phyloP scores from a whole-genome alignment of 1,284 basidiomycete species.

The Pyrrhoderma lamaoense region DNA sequence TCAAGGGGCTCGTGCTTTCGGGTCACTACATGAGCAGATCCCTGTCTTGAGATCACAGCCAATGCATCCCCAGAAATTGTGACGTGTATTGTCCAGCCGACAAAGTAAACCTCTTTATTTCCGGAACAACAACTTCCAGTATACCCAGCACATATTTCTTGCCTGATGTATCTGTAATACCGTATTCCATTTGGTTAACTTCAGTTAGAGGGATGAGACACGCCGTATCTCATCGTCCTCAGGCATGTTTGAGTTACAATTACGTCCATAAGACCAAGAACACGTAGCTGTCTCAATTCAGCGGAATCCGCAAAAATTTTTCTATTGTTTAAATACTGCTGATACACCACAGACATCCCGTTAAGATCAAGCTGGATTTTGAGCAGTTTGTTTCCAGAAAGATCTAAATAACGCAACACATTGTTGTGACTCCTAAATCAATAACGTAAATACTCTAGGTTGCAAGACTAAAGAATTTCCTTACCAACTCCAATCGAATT shows the following conservation, averaged over 20 bases:
- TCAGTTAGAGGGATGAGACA: slow-evolving; percentile 89
- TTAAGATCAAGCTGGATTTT: slow-evolving; percentile 66
- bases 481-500: slow-evolving; percentile 99
- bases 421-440: slow-evolving; percentile 87
- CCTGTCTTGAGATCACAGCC: slow-evolving; percentile 83
- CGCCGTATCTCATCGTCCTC: slow-evolving; percentile 91
- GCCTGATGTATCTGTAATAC: slow-evolving; percentile 94
- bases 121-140: slow-evolving; percentile 89
- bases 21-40: slow-evolving; percentile 72
- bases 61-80: slow-evolving; percentile 89
- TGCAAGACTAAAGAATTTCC: slow-evolving; percentile 22
- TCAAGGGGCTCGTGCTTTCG: slow-evolving; percentile 90
- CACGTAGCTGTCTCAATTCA: slow-evolving; percentile 73
- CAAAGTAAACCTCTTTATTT: slow-evolving; percentile 84
- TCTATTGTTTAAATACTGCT: slow-evolving; percentile 28
- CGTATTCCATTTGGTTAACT: slow-evolving; percentile 92
- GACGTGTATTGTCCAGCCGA: slow-evolving; percentile 76
- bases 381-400: slow-evolving; percentile 84
- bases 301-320: slow-evolving; percentile 78
- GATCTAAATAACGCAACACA: slow-evolving; percentile 83
- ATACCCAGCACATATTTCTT: slow-evolving; percentile 74
- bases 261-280: slow-evolving; percentile 97
- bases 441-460: not conserved
- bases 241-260: slow-evolving; percentile 81
- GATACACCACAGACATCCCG: slow-evolving; percentile 22